These are phyloP conservation scores for Uronychia setigera DNA, from an alignment of 73 alveolate species.

Conservation along the genomic window DNA sequence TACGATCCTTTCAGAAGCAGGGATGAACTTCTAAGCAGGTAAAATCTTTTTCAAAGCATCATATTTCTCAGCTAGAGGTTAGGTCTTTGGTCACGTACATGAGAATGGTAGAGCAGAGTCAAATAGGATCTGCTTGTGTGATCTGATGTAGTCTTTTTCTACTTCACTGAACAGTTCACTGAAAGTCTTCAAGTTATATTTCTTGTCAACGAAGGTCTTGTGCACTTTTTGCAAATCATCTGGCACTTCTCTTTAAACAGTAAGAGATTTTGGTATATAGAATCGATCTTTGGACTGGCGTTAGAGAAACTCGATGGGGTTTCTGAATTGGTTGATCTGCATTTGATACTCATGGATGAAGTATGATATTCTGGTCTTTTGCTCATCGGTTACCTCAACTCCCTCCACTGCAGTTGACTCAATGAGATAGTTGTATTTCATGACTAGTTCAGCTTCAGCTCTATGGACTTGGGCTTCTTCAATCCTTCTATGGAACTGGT, in stretches of 20 bases:
- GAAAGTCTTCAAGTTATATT: conserved; percentile 14
- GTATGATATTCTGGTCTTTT: conserved; percentile 47
- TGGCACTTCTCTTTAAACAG: conserved; percentile 4
- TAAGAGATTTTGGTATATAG: conserved; percentile 15
- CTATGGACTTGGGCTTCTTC: conserved; percentile 50
- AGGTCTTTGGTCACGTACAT: background rate
- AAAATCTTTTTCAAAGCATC: conserved; percentile 38
- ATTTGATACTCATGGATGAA: conserved; percentile 18
- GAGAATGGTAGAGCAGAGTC: conserved; percentile 67
- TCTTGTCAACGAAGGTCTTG: conserved; percentile 15
- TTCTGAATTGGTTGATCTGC: conserved; percentile 22
- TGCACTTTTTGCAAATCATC: conserved; percentile 30
- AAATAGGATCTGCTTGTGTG: conserved; percentile 54
- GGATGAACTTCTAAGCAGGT: conserved; percentile 59
- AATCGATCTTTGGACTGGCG: conserved; percentile 28
- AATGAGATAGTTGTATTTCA: conserved; percentile 63
- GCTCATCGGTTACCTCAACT: conserved; percentile 44
- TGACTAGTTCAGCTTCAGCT: conserved; percentile 61
- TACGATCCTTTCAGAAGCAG: conserved; percentile 50
- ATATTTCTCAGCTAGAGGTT: conserved; percentile 43
- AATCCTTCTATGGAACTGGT: conserved; percentile 42
- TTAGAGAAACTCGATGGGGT: conserved; percentile 36
- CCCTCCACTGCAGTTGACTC: conserved; percentile 20
- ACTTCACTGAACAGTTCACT: conserved; percentile 38
- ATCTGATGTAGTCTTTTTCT: conserved; percentile 45